Conservation (phyloP, 2,329 filamentous ascomycete genomes). For the Diplodia intermedia region DNA sequence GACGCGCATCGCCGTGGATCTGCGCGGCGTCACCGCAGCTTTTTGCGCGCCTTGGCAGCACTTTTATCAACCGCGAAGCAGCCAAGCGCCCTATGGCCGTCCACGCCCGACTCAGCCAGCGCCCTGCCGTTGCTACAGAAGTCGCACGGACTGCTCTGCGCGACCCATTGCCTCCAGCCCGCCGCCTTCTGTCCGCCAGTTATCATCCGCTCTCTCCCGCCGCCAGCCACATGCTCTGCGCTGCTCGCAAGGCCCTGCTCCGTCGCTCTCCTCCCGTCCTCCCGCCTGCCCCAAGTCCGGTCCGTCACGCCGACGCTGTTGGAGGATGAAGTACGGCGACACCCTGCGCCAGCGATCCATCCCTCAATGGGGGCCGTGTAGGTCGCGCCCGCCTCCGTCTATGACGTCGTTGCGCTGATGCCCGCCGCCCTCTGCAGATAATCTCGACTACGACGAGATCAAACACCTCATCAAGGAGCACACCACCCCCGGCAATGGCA, state of each 20-base stretch:
- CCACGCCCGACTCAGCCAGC: constrained; percentile 18
- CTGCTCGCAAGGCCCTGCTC: background rate
- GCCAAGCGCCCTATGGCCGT: constrained; percentile 3
- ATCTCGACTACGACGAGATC: constrained; percentile 87
- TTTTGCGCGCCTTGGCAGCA: constrained; percentile 19
- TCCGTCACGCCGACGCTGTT: background rate
- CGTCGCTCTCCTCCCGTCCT: background rate
- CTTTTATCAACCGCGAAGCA: constrained; percentile 13
- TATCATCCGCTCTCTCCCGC: constrained; percentile 28
- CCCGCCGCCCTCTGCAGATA: constrained; percentile 60
- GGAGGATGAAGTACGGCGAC: constrained; percentile 76
- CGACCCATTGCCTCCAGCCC: background rate
- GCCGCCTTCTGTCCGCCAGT: background rate
- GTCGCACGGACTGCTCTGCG: constrained; percentile 14
- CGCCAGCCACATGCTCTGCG: constrained; percentile 1
- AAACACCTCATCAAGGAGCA: constrained; percentile 84
- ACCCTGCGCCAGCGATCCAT: constrained; percentile 77
- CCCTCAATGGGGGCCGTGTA: constrained; percentile 81
- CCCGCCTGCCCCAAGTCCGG: background rate
- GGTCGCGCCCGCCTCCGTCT: constrained; percentile 37
- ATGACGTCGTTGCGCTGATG: constrained; percentile 36
- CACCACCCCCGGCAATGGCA: constrained; percentile 73
- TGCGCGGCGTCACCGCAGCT: constrained; percentile 19
- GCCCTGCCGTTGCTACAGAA: constrained; percentile 6
- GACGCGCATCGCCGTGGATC: background rate